Conservation (phyloP, 805 yeast species). For the Hanseniaspora meyeri region DNA sequence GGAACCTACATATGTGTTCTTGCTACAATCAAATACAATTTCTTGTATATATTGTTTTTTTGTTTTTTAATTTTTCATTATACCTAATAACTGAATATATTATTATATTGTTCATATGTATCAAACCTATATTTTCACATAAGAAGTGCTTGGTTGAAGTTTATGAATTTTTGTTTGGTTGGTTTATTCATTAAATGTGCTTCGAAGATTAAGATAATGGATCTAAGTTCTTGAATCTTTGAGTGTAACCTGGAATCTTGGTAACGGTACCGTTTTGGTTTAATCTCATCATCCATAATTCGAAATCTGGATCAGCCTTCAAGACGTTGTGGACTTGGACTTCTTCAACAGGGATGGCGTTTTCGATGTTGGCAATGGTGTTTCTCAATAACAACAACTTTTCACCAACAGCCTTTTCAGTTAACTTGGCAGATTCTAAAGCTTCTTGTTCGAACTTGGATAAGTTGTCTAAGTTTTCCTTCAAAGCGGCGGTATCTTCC, state of each 20-base stretch:
- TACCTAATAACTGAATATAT: neutral
- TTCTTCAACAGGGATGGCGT: slow-evolving; percentile 95
- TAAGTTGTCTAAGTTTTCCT: slow-evolving; percentile 82
- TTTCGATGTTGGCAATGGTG: slow-evolving; percentile 85
- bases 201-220: slow-evolving; percentile 47
- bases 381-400: slow-evolving; percentile 76
- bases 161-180: neutral
- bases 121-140: no score
- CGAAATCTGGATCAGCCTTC: slow-evolving; percentile 94
- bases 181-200: neutral
- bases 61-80: neutral
- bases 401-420: slow-evolving; percentile 76
- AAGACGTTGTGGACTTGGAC: slow-evolving; percentile 90
- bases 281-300: slow-evolving; percentile 88
- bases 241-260: slow-evolving; percentile 95
- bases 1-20: no score
- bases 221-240: slow-evolving; percentile 93
- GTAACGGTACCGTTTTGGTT: slow-evolving; percentile 59
- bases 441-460: slow-evolving; percentile 93
- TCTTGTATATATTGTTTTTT: no score
- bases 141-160: neutral
- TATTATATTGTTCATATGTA: neutral
- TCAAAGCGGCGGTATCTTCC: slow-evolving; percentile 53
- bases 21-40: no score
- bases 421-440: slow-evolving; percentile 82